Base-by-base conservation (phyloP, 139 green algal genomes). In the Chara braunii region DNA sequence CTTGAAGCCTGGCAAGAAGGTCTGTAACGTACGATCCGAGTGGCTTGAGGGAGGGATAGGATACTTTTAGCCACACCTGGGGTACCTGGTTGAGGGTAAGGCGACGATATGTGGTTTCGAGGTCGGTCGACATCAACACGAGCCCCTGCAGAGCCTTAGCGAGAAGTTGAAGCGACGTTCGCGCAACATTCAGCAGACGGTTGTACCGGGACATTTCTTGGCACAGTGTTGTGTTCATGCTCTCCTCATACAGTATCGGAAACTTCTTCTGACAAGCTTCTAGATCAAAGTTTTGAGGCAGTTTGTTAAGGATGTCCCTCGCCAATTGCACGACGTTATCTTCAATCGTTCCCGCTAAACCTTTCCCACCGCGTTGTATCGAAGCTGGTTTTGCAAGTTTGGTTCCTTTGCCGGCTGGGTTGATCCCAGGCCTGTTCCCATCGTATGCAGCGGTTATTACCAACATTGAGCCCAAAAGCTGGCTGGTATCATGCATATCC, bases 41-140 rank as follows among this genome's bases (percentile, higher is more conserved):
- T 11, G 70, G 70, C 51, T 67, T 72, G 18, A 78, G 54, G 33
- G 18, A 57, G n/a, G 70, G 70, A 48, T 64, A 73, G 8, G 37
- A 63, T 55, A 67, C 35, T 28, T 8, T 32, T 40, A 44, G 65
- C 74, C 74, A 81, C 23, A 73, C 37, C 18, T 22, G 42, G 36
- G 74, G 74, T 30, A 81, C 66, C 0, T 59, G 9, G 37, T 61
- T 61, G 14, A 78, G 33, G 3, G 60, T 48, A 42, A 92, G 83
- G 58, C 61, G 72, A n/a, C 68, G 73, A 73, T 79, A 87, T 1
- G 80, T 83, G 23, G 65, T 70, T 72, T 93, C 86, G 40, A 93
- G 73, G 56, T 90, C 84, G 14, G 56, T 53, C 26, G 54, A 80
- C 86, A 93, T 93, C n/a, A 92, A 82, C 55, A 84, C 60, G 66